These are phyloP conservation scores for Volvox reticuliferus DNA, from an alignment of 139 green algal genomes.

Conservation along the genomic window DNA sequence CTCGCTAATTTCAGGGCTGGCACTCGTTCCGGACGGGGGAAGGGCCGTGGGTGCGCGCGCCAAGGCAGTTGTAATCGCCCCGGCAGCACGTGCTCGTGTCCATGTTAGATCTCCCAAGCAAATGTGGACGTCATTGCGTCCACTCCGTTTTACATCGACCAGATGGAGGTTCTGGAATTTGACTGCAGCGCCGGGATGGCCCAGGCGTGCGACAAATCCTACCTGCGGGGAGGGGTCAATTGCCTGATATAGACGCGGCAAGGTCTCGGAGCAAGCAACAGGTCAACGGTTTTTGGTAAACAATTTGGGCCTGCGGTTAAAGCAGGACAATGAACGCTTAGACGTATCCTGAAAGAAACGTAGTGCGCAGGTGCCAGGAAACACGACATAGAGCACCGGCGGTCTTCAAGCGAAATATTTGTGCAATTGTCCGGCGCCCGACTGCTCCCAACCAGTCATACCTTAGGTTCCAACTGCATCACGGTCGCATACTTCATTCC, in stretches of 20 bases:
- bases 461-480: constrained; percentile 24
- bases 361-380: too few species aligned
- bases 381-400: too few species aligned
- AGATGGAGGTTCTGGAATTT: constrained; percentile 46
- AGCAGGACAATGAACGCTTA: too few species aligned
- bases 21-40: neutral
- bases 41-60: neutral
- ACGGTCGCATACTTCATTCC: constrained; percentile 40
- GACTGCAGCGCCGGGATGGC: constrained; percentile 21
- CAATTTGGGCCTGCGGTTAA: neutral
- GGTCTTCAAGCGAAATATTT: too few species aligned
- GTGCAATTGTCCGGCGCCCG: too few species aligned
- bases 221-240: neutral
- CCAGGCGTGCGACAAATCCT: constrained; percentile 33
- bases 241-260: too few species aligned
- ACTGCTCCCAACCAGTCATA: neutral
- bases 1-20: constrained; percentile 22
- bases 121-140: constrained; percentile 27
- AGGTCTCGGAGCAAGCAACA: neutral
- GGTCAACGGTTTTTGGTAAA: neutral
- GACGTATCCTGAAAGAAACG: too few species aligned
- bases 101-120: constrained; percentile 22
- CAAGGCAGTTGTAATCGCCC: neutral
- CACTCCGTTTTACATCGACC: constrained; percentile 14
- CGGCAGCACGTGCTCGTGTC: neutral